phyloP scores from a whole-genome alignment of 306 rosid genomes.

The Arachis hypogaea region DNA sequence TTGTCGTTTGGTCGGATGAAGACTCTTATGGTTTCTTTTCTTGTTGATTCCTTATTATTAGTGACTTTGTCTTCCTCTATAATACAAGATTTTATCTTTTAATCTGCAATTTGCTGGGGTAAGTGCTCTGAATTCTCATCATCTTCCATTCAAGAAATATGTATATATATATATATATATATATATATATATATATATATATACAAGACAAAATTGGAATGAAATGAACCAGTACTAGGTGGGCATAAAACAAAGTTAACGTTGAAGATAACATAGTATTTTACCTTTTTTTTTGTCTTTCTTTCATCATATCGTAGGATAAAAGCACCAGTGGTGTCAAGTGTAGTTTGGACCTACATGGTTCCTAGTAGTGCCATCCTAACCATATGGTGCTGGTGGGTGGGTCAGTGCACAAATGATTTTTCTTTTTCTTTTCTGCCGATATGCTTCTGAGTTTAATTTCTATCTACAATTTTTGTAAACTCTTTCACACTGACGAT shows the following conservation, averaged over 20 bases:
- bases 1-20: constrained; percentile 82
- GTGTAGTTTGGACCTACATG: constrained; percentile 36
- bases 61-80: constrained; percentile 51
- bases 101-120: constrained; percentile 25
- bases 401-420: constrained; percentile 31
- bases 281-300: constrained; percentile 25
- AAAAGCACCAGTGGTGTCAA: constrained; percentile 29
- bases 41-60: constrained; percentile 60
- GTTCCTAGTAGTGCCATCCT: constrained; percentile 45
- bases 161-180: neutral
- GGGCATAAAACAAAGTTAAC: constrained; percentile 36
- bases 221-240: constrained; percentile 46
- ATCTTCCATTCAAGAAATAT: constrained; percentile 40
- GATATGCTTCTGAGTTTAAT: no score
- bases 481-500: no score
- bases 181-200: neutral
- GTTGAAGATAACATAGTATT: constrained; percentile 27
- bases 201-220: constrained; percentile 51
- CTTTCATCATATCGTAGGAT: constrained; percentile 42
- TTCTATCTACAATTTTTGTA: no score
- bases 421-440: neutral
- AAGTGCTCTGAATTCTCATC: constrained; percentile 15
- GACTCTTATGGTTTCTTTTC: constrained; percentile 44
- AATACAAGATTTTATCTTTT: constrained; percentile 42
- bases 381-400: constrained; percentile 38